phyloP scores from a whole-genome alignment of 2,329 filamentous ascomycete genomes.

The Rosellinia necatrix region DNA sequence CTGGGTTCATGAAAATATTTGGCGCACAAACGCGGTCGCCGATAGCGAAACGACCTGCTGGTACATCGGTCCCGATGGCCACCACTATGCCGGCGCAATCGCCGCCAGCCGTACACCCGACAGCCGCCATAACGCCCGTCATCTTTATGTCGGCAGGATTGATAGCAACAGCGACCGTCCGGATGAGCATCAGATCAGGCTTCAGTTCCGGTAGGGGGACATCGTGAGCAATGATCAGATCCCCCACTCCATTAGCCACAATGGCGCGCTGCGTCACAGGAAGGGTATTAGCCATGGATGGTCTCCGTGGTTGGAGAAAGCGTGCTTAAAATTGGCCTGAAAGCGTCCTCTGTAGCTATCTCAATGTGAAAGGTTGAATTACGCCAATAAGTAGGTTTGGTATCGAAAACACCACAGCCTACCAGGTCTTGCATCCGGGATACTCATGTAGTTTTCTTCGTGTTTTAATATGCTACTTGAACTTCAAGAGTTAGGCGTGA shows the following conservation, averaged over 20 bases:
- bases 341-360: too few species aligned
- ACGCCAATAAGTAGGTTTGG: too few species aligned
- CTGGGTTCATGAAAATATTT: background rate
- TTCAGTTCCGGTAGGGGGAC: background rate
- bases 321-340: too few species aligned
- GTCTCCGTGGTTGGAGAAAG: too few species aligned
- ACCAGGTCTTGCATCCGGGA: too few species aligned
- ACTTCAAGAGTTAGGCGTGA: too few species aligned
- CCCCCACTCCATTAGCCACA: background rate
- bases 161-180: background rate
- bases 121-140: background rate
- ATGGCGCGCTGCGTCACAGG: too few species aligned
- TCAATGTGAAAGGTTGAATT: too few species aligned
- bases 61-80: background rate
- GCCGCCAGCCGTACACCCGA: background rate
- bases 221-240: background rate
- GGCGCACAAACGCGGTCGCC: background rate
- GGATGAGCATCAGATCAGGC: background rate
- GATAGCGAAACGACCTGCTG: background rate
- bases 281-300: too few species aligned
- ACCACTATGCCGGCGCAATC: background rate
- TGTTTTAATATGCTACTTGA: too few species aligned
- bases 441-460: too few species aligned
- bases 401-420: too few species aligned
- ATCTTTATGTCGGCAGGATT: constrained; percentile 5